Evolutionary conservation across 2,329 filamentous ascomycete species (phyloP), one percentile per base, ranked within the genome.

Genomic region (Aspergillus sp.): DNA sequence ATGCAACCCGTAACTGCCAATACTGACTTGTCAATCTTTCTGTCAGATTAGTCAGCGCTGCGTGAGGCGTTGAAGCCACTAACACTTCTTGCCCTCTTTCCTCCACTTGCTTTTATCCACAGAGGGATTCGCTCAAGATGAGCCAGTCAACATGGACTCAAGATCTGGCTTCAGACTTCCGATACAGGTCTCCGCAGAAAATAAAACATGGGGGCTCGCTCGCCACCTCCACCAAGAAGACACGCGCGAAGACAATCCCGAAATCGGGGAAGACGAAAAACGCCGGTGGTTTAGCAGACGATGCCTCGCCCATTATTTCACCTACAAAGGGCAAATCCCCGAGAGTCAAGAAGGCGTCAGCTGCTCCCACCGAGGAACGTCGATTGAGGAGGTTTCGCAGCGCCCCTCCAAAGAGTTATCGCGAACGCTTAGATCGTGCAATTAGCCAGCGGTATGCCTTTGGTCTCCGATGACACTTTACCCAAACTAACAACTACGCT

Each of bases 391-490:
- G 66, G 26, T 80, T 76, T 59, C 72, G 80, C 32, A 61, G 67
- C 6, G 69, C 75, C 32, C 66, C 82, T 30, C 81, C 83, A 4
- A 64, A 71, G 17, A 71, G 72, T 1, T 85, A 80, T 66, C 61
- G 78, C 3, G 73, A 78, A 18, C 75, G 81, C 57, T 74, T 83
- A 12, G 68, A 71, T 3, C 78, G 83, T 48, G 82, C 82, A 4
- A 68, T 70, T 22, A 80, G 75, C 5, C 82, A 85, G 62, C 75
- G 78, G 69, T 74, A 63, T 15, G 63, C 17, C 26, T 1, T 13
- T 7, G 26, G 15, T 43, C 39, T 47, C 22, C 22, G 5, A 30
- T 30, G 8, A 30, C 26, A 36, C 4, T 15, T 1, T 17, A 18
- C 0, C 30, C 12, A 30, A 30, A 30, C 57, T 56, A 38, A 63